Percentiles rank a stretch among this genome's conserved stretches.
Conservation (phyloP, 108 stramenopile species). For the Conticribra guillardii region DNA sequence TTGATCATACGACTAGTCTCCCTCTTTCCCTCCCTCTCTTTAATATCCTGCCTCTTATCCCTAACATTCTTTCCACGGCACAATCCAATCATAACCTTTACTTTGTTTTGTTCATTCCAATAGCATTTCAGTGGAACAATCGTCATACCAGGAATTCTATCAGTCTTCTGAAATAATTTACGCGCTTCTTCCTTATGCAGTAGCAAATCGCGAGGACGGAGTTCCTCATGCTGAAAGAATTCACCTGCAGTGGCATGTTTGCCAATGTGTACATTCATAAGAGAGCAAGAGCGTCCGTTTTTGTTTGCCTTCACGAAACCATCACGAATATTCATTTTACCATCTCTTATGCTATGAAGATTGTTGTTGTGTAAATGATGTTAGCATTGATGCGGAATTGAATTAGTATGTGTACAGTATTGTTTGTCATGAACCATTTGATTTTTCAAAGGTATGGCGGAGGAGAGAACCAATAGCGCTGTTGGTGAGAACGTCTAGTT, state of each 20-base stretch:
- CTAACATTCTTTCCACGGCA: conserved; percentile 84
- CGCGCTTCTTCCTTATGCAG: conserved; percentile 68
- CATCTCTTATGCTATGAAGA: conserved; percentile 62
- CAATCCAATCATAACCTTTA: conserved; percentile 85
- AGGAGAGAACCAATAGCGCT: too few species aligned
- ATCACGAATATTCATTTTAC: conserved; percentile 88
- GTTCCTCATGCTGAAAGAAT: conserved; percentile 87
- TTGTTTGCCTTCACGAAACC: conserved; percentile 65
- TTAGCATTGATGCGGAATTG: background rate
- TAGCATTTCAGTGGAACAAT: conserved; percentile 75
- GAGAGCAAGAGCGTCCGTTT: conserved; percentile 60
- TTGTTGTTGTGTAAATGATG: background rate
- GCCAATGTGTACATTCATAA: conserved; percentile 85
- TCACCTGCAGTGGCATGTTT: conserved; percentile 73
- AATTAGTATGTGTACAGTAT: background rate
- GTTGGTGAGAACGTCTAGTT: too few species aligned
- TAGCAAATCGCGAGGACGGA: conserved; percentile 58
- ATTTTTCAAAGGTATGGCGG: too few species aligned
- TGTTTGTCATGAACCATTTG: too few species aligned
- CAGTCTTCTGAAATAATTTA: conserved; percentile 37
- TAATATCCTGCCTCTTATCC: conserved; percentile 84
- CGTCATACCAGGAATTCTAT: conserved; percentile 48
- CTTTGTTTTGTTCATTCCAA: conserved; percentile 81
- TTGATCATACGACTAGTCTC: conserved; percentile 80
- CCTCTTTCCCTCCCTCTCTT: conserved; percentile 75